Evolutionary conservation across 345 rosid species (phyloP).

Genomic region (Stellera chamaejasme): DNA sequence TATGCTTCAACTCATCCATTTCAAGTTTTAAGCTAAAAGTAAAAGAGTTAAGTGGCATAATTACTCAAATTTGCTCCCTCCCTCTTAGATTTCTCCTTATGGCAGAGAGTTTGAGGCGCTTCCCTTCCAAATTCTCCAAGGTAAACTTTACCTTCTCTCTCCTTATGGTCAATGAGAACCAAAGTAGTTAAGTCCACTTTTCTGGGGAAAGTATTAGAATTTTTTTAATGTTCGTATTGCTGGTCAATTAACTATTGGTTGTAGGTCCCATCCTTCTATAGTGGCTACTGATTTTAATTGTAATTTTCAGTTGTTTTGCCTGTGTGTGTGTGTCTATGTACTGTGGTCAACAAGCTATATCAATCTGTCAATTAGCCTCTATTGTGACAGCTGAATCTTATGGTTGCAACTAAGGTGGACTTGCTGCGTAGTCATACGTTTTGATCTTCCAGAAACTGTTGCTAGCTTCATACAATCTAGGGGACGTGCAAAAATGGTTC

Average conservation of each 20-base stretch:
- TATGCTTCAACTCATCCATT: too few relatives aligned
- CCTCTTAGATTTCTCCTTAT: too few relatives aligned
- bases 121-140: too few relatives aligned
- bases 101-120: too few relatives aligned
- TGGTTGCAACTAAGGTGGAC: slow-evolving; percentile 96
- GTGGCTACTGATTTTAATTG: neutral
- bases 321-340: neutral
- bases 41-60: too few relatives aligned
- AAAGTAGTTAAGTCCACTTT: neutral
- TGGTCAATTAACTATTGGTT: too few relatives aligned
- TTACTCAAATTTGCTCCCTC: too few relatives aligned
- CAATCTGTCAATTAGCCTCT: neutral
- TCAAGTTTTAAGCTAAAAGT: too few relatives aligned
- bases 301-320: neutral
- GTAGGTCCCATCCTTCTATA: slow-evolving; percentile 1
- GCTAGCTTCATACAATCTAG: slow-evolving; percentile 97
- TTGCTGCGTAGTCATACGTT: slow-evolving; percentile 92
- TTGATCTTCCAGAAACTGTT: slow-evolving; percentile 94
- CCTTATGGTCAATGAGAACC: too few relatives aligned
- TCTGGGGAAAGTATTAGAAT: neutral
- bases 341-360: neutral
- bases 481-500: slow-evolving; percentile 95
- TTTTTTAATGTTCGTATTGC: too few relatives aligned
- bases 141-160: too few relatives aligned
- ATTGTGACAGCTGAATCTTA: slow-evolving; percentile 71